Base-by-base conservation (phyloP, 495 filamentous ascomycete species). In the Daldinia concentrica region DNA sequence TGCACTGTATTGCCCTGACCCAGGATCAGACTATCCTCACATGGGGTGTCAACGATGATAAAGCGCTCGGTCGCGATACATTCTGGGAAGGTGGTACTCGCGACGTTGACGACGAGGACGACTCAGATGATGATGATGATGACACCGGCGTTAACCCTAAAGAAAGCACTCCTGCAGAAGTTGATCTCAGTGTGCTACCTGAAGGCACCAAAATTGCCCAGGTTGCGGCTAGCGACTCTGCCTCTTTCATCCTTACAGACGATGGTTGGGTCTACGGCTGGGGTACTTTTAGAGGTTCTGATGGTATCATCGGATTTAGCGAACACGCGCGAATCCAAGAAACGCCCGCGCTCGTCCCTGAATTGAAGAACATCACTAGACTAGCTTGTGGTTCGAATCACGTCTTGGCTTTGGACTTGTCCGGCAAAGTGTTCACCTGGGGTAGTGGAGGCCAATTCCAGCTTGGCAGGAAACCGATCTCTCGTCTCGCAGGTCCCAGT, bases 21-120 rank as follows among this genome's bases (percentile, higher is more conserved):
- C 76, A 83, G 7, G 87, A 91, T 68, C 90, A 90, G 74, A 82
- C 83, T 69, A 86, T 93, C 55, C 79, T 89, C 36, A 90, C 89
- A 2, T 93, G 90, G 90, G 90, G 90, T 64, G 89, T 91, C 62
- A 93, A 92, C 68, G 87, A 91, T 68, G 83, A 90, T 63, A 86
- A 86, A 51, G 89, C 89, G 27, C 82, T 93, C 15, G 90, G 90
- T 11, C 85, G 90, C 37, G 82, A 87, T 64, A 90, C 90, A 8
- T 75, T 79, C 37, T 83, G 84, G 77, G 84, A 83, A 14, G 83
- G 82, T n/a, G 82, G 83, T 52, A 74, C 87, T 56, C 84, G 82
- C 50, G 85, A 88, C 41, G 75, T 82, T 37, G 82, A 80, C 6
- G 75, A 77, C 12, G 77, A 78, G 30, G 86, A 89, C 9, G 80